Conservation (phyloP, 2,329 filamentous ascomycete genomes). For the Diatrype stigma region DNA sequence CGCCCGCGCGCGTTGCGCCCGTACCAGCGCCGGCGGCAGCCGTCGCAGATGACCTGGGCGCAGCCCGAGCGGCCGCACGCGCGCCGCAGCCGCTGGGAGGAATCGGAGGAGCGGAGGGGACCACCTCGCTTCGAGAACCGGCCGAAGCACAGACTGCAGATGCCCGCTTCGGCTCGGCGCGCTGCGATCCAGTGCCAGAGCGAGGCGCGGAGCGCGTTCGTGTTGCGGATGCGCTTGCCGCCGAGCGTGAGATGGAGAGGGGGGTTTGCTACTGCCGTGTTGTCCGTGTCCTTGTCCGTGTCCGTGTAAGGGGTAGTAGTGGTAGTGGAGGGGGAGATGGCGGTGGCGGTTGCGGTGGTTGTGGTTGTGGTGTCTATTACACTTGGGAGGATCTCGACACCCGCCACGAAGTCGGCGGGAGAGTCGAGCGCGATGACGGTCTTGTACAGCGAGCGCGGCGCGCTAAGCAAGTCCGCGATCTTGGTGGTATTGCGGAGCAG, state of each 20-base stretch:
- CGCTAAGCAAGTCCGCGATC: constrained; percentile 34
- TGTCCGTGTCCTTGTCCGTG: too few species aligned
- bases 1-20: constrained; percentile 38
- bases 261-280: too few species aligned
- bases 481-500: constrained; percentile 37
- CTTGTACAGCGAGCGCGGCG: constrained; percentile 36
- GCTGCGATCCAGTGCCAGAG: constrained; percentile 34
- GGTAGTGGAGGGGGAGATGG: too few species aligned
- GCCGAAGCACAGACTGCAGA: constrained; percentile 44
- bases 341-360: too few species aligned
- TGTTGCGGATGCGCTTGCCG: constrained; percentile 41
- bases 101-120: too few species aligned
- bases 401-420: constrained; percentile 28
- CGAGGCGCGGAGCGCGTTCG: constrained; percentile 26
- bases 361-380: background rate
- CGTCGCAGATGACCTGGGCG: constrained; percentile 36
- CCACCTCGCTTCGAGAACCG: constrained; percentile 28
- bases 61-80: constrained; percentile 45
- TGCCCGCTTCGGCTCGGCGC: constrained; percentile 33
- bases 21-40: constrained; percentile 41
- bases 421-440: constrained; percentile 28
- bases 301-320: too few species aligned
- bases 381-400: constrained; percentile 33
- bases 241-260: constrained; percentile 29
- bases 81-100: too few species aligned